A percentile compares a stretch with the other conserved stretches of the same genome.
Conservation (phyloP, 305 asterid genomes). For the Fraxinus latifolia region DNA sequence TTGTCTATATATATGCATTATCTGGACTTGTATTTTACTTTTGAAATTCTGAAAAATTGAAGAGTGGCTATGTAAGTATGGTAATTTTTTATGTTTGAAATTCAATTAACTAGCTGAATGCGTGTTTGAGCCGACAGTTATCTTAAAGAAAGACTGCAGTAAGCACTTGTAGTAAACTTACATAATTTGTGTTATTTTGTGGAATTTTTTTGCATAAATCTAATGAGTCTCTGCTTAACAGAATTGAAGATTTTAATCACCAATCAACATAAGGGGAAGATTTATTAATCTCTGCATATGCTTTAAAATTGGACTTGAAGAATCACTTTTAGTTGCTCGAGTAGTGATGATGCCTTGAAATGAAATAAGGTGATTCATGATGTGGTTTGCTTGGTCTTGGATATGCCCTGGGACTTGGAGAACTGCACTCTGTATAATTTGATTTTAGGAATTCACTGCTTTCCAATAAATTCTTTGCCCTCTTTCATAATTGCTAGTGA, state of each 20-base stretch:
- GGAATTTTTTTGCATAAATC: not conserved
- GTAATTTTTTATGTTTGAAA: not conserved
- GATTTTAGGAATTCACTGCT: not conserved
- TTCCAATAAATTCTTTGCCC: not conserved
- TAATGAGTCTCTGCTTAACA: not conserved
- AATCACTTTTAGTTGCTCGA: not conserved
- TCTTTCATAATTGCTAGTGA: not conserved
- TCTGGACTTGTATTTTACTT: not conserved
- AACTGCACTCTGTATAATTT: not conserved
- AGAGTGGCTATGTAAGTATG: not conserved
- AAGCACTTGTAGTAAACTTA: not conserved
- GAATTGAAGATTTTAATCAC: not conserved
- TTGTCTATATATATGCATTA: not conserved
- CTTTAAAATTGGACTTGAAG: not conserved
- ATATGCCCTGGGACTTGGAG: not conserved
- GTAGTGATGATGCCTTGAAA: not conserved
- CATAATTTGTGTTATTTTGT: not conserved
- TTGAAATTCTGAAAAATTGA: not conserved
- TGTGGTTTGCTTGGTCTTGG: not conserved
- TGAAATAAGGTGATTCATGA: not conserved
- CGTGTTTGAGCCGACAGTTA: not conserved
- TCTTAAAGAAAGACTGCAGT: not conserved
- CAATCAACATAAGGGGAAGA: not conserved
- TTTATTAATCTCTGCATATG: not conserved
- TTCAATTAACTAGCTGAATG: not conserved